A percentile compares a stretch with the other conserved stretches of the same genome.
phyloP scores from a whole-genome alignment of 352 stramenopile genomes.

The Proteromonas lacertae region DNA sequence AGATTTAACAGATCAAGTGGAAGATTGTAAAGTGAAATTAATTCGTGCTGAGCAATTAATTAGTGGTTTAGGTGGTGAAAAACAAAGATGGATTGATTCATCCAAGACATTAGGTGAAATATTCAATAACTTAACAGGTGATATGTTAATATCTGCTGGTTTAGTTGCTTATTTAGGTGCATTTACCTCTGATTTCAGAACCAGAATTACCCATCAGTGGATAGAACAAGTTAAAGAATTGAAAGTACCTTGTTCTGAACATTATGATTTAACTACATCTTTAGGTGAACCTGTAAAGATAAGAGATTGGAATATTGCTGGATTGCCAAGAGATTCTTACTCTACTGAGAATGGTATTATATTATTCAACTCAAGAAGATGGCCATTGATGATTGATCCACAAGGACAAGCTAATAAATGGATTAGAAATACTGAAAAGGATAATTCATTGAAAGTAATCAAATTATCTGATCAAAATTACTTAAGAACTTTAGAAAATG shows the following conservation, averaged over 20 bases:
- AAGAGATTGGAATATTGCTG: slow-evolving; percentile 68
- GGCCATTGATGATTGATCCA: slow-evolving; percentile 71
- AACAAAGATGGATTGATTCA: slow-evolving; percentile 50
- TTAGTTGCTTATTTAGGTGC: slow-evolving; percentile 59
- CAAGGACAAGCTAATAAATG: slow-evolving; percentile 71
- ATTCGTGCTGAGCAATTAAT: slow-evolving; percentile 54
- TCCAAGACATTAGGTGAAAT: slow-evolving; percentile 27
- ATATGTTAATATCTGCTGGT: slow-evolving; percentile 51
- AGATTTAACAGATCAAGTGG: slow-evolving; percentile 51
- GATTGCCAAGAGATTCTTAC: slow-evolving; percentile 55
- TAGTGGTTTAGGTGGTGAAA: slow-evolving; percentile 53
- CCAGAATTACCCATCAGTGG: slow-evolving; percentile 32
- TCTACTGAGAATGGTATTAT: slow-evolving; percentile 72
- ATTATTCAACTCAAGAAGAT: slow-evolving; percentile 56
- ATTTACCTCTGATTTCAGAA: slow-evolving; percentile 52
- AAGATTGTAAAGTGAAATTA: slow-evolving; percentile 57
- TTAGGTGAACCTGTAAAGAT: slow-evolving; percentile 53
- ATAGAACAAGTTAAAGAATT: slow-evolving; percentile 18
- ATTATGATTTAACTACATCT: slow-evolving; percentile 17
- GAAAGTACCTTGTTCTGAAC: slow-evolving; percentile 9
- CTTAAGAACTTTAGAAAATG: slow-evolving; percentile 52
- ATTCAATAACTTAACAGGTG: slow-evolving; percentile 48
- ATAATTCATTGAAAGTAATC: slow-evolving; percentile 48
- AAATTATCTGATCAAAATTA: slow-evolving; percentile 66
- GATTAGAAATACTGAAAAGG: slow-evolving; percentile 66